Evolutionary conservation across 345 rosid species (phyloP).

Genomic region (Anacardium occidentale): DNA sequence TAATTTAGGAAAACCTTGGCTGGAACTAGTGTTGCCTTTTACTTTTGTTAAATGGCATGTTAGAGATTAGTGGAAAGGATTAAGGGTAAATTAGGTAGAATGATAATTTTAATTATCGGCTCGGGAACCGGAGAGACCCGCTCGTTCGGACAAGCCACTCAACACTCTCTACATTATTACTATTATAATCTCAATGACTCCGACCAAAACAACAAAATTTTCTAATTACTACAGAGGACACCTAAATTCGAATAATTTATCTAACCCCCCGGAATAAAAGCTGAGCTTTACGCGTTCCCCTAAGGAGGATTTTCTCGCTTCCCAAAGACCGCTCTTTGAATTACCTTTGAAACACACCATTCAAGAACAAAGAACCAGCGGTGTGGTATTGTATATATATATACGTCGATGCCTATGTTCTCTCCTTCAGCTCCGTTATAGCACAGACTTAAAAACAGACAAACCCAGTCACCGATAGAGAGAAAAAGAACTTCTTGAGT

Average conservation of each 20-base stretch:
- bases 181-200: slow-evolving; percentile 11
- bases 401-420: slow-evolving; percentile 11
- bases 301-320: slow-evolving; percentile 32
- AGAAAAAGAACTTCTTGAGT: not conserved
- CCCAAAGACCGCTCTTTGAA: slow-evolving; percentile 29
- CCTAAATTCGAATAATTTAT: slow-evolving; percentile 21
- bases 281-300: not conserved
- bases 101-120: slow-evolving; percentile 32
- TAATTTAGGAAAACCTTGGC: too few species aligned
- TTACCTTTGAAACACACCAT: slow-evolving; percentile 36
- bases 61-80: not conserved
- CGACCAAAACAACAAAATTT: slow-evolving; percentile 27
- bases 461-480: not conserved
- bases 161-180: slow-evolving; percentile 31
- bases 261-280: not conserved
- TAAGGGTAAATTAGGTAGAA: slow-evolving; percentile 23
- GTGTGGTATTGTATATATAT: slow-evolving; percentile 22
- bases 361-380: slow-evolving; percentile 16
- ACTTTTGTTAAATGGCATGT: slow-evolving; percentile 1
- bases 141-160: slow-evolving; percentile 64
- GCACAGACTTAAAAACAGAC: not conserved
- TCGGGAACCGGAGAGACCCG: slow-evolving; percentile 60
- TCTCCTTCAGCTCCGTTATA: slow-evolving; percentile 31
- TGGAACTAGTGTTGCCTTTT: too few species aligned
- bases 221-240: slow-evolving; percentile 22